Conservation (phyloP, 768 basidiomycete species). For the Coprinopsis marcescibilis region DNA sequence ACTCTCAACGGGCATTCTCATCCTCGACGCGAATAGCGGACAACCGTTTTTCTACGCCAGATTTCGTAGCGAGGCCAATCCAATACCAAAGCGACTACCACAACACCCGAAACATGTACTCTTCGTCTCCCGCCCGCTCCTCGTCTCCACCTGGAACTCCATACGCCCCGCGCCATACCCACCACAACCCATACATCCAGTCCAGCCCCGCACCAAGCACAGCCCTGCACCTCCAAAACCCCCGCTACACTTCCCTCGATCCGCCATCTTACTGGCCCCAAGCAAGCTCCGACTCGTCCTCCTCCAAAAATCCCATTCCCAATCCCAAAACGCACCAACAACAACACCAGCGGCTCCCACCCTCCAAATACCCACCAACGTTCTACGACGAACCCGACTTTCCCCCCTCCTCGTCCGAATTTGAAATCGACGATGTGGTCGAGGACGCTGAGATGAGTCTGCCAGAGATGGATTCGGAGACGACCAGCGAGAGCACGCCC, state of each 20-base stretch:
- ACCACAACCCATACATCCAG: slow-evolving; percentile 26
- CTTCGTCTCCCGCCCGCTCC: slow-evolving; percentile 32
- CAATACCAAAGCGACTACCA: slow-evolving; percentile 15
- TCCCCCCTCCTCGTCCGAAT: slow-evolving; percentile 27
- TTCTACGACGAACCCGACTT: slow-evolving; percentile 22
- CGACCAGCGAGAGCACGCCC: slow-evolving; percentile 20
- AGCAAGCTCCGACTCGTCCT: slow-evolving; percentile 14
- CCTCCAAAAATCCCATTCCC: slow-evolving; percentile 23
- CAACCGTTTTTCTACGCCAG: slow-evolving; percentile 16
- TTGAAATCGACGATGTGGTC: slow-evolving; percentile 28
- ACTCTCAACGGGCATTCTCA: slow-evolving; percentile 23
- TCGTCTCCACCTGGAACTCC: slow-evolving; percentile 38
- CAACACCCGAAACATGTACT: slow-evolving; percentile 17
- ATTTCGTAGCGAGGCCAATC: slow-evolving; percentile 14
- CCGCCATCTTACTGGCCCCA: slow-evolving; percentile 21
- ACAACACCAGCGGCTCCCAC: slow-evolving; percentile 14
- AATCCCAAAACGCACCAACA: slow-evolving; percentile 21
- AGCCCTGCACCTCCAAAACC: slow-evolving; percentile 18
- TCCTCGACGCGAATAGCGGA: slow-evolving; percentile 18
- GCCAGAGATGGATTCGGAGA: slow-evolving; percentile 21
- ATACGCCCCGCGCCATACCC: slow-evolving; percentile 20
- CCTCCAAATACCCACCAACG: slow-evolving; percentile 24
- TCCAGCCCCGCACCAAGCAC: slow-evolving; percentile 30
- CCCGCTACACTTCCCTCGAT: slow-evolving; percentile 23
- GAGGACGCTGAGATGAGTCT: slow-evolving; percentile 22